phyloP scores from a whole-genome alignment of 148 eudicot species.

The Dysphania ambrosioides region DNA sequence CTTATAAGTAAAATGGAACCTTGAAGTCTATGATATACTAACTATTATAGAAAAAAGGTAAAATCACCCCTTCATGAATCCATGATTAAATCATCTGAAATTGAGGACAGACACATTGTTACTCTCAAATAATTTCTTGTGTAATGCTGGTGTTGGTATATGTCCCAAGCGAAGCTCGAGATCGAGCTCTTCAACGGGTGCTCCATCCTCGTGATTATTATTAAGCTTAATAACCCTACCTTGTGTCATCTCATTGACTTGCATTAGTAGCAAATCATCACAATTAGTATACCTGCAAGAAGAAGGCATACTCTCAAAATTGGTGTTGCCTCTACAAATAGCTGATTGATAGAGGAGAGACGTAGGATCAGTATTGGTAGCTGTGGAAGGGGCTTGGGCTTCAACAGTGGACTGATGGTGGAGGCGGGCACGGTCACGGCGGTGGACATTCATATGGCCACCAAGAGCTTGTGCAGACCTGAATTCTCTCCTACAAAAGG shows the following conservation, averaged over 20 bases:
- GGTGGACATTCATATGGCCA: slow-evolving; percentile 79
- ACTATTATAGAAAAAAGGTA: not conserved
- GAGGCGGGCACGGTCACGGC: slow-evolving; percentile 58
- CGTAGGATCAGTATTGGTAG: not conserved
- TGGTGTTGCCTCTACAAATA: not conserved
- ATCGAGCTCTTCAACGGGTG: slow-evolving; percentile 25
- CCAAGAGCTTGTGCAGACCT: slow-evolving; percentile 77
- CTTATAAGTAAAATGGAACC: not conserved
- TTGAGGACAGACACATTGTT: not conserved
- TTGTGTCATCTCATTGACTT: slow-evolving; percentile 12
- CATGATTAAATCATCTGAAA: slow-evolving; percentile 3
- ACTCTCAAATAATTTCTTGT: not conserved
- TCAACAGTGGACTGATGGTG: slow-evolving; percentile 18
- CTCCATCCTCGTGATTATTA: slow-evolving; percentile 2
- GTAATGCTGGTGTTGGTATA: not conserved
- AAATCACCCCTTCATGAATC: not conserved
- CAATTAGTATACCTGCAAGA: not conserved
- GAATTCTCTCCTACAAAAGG: slow-evolving; percentile 61
- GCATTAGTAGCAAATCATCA: slow-evolving; percentile 1
- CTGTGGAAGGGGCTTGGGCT: slow-evolving; percentile 10
- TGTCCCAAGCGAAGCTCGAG: slow-evolving; percentile 34
- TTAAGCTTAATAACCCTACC: slow-evolving; percentile 3
- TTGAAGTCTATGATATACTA: no score
- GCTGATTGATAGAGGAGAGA: slow-evolving; percentile 5
- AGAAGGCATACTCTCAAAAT: not conserved